phyloP scores from a whole-genome alignment of 352 stramenopile species.

The Globisporangium alternatum region DNA sequence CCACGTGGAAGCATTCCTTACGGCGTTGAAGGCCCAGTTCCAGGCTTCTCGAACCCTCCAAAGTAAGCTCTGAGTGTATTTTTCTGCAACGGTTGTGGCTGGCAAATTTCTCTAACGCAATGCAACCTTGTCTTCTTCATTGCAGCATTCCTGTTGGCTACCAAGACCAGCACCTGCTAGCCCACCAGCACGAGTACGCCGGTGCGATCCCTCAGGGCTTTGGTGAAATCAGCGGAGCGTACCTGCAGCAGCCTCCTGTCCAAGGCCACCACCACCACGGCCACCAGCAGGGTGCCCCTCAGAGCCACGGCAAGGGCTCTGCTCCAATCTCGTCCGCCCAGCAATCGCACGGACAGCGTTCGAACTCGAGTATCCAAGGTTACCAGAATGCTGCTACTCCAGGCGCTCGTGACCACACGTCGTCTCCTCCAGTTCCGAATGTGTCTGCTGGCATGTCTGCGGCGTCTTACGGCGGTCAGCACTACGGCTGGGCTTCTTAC shows the following conservation, averaged over 20 bases:
- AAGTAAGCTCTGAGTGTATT: slow-evolving; percentile 25
- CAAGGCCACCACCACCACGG: slow-evolving; percentile 52
- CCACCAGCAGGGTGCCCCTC: slow-evolving; percentile 52
- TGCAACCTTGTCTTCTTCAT: slow-evolving; percentile 7
- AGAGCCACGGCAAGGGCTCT: slow-evolving; percentile 66
- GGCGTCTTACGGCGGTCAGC: slow-evolving; percentile 58
- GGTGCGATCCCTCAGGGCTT: slow-evolving; percentile 75
- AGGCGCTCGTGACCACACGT: slow-evolving; percentile 55
- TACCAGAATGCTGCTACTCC: slow-evolving; percentile 44
- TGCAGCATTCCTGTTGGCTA: slow-evolving; percentile 66
- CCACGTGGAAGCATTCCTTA: slow-evolving; percentile 82
- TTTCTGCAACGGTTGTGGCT: not conserved
- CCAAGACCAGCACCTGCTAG: slow-evolving; percentile 81
- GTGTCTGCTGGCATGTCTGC: slow-evolving; percentile 51
- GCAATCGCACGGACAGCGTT: slow-evolving; percentile 55
- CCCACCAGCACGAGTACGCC: slow-evolving; percentile 79
- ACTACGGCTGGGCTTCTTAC: slow-evolving; percentile 84
- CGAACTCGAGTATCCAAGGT: slow-evolving; percentile 48
- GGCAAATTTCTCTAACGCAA: not conserved
- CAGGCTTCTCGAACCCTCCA: slow-evolving; percentile 74
- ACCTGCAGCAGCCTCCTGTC: slow-evolving; percentile 63
- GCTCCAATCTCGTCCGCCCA: slow-evolving; percentile 35
- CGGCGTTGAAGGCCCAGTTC: slow-evolving; percentile 74
- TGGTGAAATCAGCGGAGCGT: slow-evolving; percentile 75
- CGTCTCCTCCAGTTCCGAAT: slow-evolving; percentile 67